These are phyloP conservation scores for Ceratocystis ficicola DNA, from an alignment of 2,329 filamentous ascomycete genomes.

Conservation along the genomic window DNA sequence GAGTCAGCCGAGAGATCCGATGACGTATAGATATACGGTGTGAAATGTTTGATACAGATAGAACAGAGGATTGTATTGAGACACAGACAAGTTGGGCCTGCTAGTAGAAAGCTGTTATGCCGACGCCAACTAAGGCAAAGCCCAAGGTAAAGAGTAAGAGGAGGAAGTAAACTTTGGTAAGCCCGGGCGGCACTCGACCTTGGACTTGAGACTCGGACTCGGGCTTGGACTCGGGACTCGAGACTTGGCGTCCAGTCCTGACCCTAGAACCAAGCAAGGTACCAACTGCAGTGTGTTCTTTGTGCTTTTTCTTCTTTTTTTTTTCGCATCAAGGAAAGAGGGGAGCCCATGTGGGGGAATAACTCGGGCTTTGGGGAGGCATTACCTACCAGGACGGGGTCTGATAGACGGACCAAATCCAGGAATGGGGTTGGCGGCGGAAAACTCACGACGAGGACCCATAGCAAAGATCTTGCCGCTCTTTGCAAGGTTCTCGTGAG, in stretches of 20 bases:
- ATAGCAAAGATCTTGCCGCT: constrained; percentile 81
- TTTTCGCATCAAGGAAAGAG: neutral
- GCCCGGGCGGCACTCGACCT: neutral
- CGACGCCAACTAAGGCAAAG: neutral
- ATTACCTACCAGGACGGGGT: constrained; percentile 27
- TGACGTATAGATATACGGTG: constrained; percentile 5
- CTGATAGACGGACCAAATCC: constrained; percentile 31
- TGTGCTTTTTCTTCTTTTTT: neutral
- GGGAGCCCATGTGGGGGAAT: neutral
- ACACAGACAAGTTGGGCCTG: constrained; percentile 14
- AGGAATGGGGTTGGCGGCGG: constrained; percentile 39
- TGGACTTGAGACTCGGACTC: neutral
- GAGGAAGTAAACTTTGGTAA: neutral
- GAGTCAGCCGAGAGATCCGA: constrained; percentile 5
- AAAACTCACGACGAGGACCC: constrained; percentile 69
- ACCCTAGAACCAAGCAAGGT: constrained; percentile 2
- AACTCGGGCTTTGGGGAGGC: constrained; percentile 22
- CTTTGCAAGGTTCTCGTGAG: constrained; percentile 90
- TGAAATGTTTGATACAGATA: constrained; percentile 5
- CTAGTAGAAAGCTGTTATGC: neutral
- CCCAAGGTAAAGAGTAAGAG: constrained; percentile 11
- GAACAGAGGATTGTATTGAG: constrained; percentile 15
- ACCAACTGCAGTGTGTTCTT: neutral
- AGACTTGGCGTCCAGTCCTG: neutral
- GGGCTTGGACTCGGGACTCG: neutral